A percentile compares a stretch with the other conserved stretches of the same genome.
Conservation (phyloP, 768 basidiomycete species). For the Tephrocybe sp. region DNA sequence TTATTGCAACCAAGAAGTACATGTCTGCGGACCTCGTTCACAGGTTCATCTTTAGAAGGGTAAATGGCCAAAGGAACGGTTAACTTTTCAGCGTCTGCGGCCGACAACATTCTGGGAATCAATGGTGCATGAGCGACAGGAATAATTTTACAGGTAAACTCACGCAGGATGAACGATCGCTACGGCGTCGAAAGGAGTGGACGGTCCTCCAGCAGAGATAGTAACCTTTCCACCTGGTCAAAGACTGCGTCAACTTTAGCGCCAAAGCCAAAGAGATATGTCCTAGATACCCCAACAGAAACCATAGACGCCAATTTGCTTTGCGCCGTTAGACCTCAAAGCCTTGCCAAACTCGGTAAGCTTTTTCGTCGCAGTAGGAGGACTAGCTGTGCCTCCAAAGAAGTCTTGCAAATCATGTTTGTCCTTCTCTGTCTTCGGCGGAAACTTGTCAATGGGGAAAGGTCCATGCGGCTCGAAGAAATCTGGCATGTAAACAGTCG, state of each 20-base stretch:
- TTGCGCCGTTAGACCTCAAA: conserved; percentile 40
- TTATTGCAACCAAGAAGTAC: neutral
- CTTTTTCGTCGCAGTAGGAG: conserved; percentile 34
- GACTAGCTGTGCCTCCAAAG: conserved; percentile 53
- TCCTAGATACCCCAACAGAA: conserved; percentile 50
- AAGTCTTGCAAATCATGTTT: conserved; percentile 53
- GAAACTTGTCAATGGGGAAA: conserved; percentile 47
- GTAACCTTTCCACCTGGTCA: conserved; percentile 50
- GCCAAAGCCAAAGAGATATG: conserved; percentile 1
- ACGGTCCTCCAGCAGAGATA: conserved; percentile 33
- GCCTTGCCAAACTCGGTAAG: conserved; percentile 37
- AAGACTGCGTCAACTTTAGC: neutral
- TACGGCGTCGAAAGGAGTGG: conserved; percentile 45
- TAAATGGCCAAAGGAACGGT: conserved; percentile 54
- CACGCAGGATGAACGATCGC: conserved; percentile 59
- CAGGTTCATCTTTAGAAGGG: conserved; percentile 56
- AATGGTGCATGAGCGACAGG: neutral
- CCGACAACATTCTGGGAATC: conserved; percentile 44
- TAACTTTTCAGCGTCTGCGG: conserved; percentile 47
- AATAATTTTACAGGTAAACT: conserved; percentile 17
- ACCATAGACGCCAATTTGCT: conserved; percentile 47
- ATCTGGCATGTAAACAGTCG: conserved; percentile 65
- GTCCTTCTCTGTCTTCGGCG: conserved; percentile 50
- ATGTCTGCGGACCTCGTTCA: conserved; percentile 42
- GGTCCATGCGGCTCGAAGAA: conserved; percentile 55